A percentile compares a stretch with the other conserved stretches of the same genome.
Conservation (phyloP, 345 rosid species). For the Populus deltoides region DNA sequence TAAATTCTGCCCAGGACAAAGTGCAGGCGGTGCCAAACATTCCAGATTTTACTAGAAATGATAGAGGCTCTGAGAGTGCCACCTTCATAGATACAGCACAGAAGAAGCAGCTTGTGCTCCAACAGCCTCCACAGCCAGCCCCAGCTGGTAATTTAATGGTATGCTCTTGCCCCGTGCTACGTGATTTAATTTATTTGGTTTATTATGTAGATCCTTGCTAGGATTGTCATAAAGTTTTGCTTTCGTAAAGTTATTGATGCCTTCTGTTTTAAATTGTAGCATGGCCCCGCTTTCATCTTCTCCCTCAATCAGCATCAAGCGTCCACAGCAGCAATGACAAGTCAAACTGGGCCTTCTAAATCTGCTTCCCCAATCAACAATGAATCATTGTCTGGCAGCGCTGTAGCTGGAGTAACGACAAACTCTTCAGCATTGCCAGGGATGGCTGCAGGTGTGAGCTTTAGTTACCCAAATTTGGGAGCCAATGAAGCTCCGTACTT, state of each 20-base stretch:
- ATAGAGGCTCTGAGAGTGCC: slow-evolving; percentile 33
- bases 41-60: slow-evolving; percentile 23
- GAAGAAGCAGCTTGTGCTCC: slow-evolving; percentile 10
- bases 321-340: slow-evolving; percentile 16
- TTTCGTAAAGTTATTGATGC: not conserved
- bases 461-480: slow-evolving; percentile 42
- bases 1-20: slow-evolving; percentile 37
- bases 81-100: not conserved
- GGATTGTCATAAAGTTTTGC: not conserved
- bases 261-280: slow-evolving; percentile 28
- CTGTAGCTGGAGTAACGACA: slow-evolving; percentile 19
- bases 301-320: slow-evolving; percentile 46
- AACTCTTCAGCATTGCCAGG: slow-evolving; percentile 22
- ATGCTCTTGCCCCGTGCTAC: slow-evolving; percentile 10
- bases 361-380: slow-evolving; percentile 28
- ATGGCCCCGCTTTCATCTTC: slow-evolving; percentile 46
- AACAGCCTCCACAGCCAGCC: slow-evolving; percentile 33
- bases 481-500: slow-evolving; percentile 43
- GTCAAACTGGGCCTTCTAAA: slow-evolving; percentile 32
- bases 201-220: not conserved
- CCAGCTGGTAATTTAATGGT: slow-evolving; percentile 44
- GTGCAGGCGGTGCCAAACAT: slow-evolving; percentile 13
- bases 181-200: not conserved
- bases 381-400: slow-evolving; percentile 25
- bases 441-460: slow-evolving; percentile 33